Conservation (phyloP, 2,329 filamentous ascomycete species). For the Tolypocladium paradoxum region DNA sequence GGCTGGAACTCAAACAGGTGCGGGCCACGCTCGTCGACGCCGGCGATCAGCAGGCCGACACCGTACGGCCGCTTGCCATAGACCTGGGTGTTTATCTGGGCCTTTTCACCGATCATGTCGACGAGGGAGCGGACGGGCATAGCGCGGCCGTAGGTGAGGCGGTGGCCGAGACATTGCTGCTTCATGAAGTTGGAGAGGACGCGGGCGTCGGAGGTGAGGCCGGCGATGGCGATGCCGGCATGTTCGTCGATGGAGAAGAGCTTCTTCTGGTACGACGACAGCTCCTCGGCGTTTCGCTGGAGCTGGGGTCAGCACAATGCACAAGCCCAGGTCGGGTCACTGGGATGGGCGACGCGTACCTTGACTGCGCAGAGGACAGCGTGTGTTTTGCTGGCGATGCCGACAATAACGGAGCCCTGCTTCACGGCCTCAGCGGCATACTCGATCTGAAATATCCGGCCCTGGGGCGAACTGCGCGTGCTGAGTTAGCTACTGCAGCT, state of each 20-base stretch:
- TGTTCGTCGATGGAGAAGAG: slow-evolving; percentile 95
- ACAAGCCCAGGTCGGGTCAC: not conserved
- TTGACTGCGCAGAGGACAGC: slow-evolving; percentile 93
- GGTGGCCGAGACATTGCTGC: slow-evolving; percentile 91
- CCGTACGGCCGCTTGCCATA: slow-evolving; percentile 96
- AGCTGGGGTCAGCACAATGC: not conserved
- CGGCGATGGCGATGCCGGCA: slow-evolving; percentile 88
- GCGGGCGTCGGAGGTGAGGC: slow-evolving; percentile 92
- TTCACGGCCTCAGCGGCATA: slow-evolving; percentile 98
- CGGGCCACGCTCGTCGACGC: slow-evolving; percentile 85
- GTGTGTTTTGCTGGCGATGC: slow-evolving; percentile 95
- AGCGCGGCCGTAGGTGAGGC: slow-evolving; percentile 88
- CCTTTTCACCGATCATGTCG: slow-evolving; percentile 86
- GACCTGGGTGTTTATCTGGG: slow-evolving; percentile 94
- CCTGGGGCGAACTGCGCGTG: slow-evolving; percentile 79
- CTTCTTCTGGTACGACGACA: slow-evolving; percentile 99
- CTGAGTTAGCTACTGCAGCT: slow-evolving; percentile 12
- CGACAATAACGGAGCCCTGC: slow-evolving; percentile 96
- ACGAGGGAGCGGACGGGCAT: slow-evolving; percentile 87
- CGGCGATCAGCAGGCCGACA: slow-evolving; percentile 83
- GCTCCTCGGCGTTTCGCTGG: slow-evolving; percentile 95
- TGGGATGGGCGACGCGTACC: slow-evolving; percentile 39
- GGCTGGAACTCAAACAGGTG: slow-evolving; percentile 99
- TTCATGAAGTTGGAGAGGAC: slow-evolving; percentile 99
- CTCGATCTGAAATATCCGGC: slow-evolving; percentile 98